Percentiles rank a stretch among this genome's conserved stretches.
Conservation (phyloP, 139 green algal genomes). For the Coelastrella sp. region DNA sequence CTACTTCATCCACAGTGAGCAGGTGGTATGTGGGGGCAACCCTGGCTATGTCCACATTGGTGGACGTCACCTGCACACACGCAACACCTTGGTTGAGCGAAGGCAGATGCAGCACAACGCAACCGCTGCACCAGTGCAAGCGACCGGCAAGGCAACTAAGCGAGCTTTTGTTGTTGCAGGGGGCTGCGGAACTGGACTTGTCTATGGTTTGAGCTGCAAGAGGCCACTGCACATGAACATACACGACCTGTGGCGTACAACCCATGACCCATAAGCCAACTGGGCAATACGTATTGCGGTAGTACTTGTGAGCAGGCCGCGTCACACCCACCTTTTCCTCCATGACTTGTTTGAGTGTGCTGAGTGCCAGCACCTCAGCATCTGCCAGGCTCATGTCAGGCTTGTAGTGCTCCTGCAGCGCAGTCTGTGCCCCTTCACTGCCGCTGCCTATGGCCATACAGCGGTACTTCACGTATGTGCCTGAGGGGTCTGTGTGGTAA, state of each 20-base stretch:
- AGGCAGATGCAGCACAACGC: neutral
- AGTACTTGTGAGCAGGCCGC: neutral
- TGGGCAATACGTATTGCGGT: neutral
- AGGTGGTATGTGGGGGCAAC: slow-evolving; percentile 94
- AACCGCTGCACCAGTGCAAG: neutral
- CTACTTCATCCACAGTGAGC: slow-evolving; percentile 90
- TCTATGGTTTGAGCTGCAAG: too few relatives aligned
- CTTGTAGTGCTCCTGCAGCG: slow-evolving; percentile 86
- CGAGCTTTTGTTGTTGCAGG: too few relatives aligned
- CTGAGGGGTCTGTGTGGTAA: slow-evolving; percentile 97
- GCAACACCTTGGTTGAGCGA: neutral
- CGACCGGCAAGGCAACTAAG: too few relatives aligned
- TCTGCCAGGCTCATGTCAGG: slow-evolving; percentile 94
- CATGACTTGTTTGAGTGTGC: slow-evolving; percentile 98
- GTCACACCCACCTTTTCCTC: slow-evolving; percentile 90
- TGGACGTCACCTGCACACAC: slow-evolving; percentile 82
- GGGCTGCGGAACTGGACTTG: too few relatives aligned
- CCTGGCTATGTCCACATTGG: slow-evolving; percentile 97
- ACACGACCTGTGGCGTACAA: too few relatives aligned
- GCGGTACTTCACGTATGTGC: slow-evolving; percentile 93
- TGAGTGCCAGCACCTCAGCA: slow-evolving; percentile 95
- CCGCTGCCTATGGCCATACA: slow-evolving; percentile 97
- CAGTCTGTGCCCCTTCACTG: slow-evolving; percentile 91
- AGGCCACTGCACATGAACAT: too few relatives aligned
- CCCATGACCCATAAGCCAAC: neutral